Evolutionary conservation across 805 yeast genomes (phyloP).

Genomic region (Candida sanyiensis): DNA sequence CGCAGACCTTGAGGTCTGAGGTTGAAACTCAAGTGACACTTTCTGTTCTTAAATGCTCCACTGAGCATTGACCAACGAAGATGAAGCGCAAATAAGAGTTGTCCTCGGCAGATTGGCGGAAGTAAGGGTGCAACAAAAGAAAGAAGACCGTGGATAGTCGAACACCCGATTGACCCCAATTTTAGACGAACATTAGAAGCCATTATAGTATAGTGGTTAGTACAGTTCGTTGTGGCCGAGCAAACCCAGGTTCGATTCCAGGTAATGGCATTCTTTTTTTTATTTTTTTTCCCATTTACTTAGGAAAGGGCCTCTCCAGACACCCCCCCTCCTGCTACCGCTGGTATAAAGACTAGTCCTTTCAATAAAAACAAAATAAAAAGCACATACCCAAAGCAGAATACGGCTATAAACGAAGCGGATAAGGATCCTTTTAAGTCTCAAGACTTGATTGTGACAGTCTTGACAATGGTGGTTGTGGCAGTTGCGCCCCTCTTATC

Average conservation of each 20-base stretch:
- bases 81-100: no score
- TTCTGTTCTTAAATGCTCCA: no score
- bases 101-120: no score
- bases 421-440: neutral
- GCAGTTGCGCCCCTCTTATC: constrained; percentile 4
- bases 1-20: no score
- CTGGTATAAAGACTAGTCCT: neutral
- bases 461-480: constrained; percentile 12
- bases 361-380: neutral
- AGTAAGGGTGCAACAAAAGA: no score
- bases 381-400: neutral
- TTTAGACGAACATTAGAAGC: constrained; percentile 23
- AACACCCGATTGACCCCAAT: no score
- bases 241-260: constrained; percentile 72
- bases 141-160: no score
- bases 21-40: no score
- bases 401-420: neutral
- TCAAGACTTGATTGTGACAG: constrained; percentile 5
- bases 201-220: constrained; percentile 59
- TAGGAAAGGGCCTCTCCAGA: no score
- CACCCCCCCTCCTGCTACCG: no score
- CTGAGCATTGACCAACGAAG: no score
- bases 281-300: neutral
- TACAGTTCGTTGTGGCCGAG: constrained; percentile 71
- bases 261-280: constrained; percentile 50